These are phyloP conservation scores for Tricholoma flavovirens DNA, from an alignment of 768 basidiomycete genomes.

Conservation along the genomic window DNA sequence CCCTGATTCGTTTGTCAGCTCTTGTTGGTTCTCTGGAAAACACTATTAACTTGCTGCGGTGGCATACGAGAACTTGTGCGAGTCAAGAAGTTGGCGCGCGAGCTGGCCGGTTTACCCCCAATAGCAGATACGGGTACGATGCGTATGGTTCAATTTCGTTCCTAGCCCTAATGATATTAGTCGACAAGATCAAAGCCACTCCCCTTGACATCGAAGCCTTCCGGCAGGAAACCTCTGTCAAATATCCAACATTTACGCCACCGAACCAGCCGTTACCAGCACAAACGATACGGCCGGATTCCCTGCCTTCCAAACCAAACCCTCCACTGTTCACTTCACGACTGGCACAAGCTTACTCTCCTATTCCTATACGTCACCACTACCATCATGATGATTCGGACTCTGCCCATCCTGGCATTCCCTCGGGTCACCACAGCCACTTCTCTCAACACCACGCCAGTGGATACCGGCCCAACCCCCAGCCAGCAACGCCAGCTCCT, in stretches of 20 bases:
- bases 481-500: slow-evolving; percentile 87
- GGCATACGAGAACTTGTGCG: slow-evolving; percentile 82
- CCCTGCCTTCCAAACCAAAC: slow-evolving; percentile 27
- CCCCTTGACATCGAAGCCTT: slow-evolving; percentile 89
- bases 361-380: slow-evolving; percentile 90
- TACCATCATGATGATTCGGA: slow-evolving; percentile 84
- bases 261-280: slow-evolving; percentile 38
- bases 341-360: slow-evolving; percentile 86
- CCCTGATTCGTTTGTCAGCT: slow-evolving; percentile 44
- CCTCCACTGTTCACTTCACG: slow-evolving; percentile 46
- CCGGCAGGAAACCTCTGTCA: slow-evolving; percentile 84
- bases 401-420: slow-evolving; percentile 35
- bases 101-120: slow-evolving; percentile 72
- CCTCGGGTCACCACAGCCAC: slow-evolving; percentile 28
- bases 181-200: slow-evolving; percentile 76
- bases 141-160: not conserved
- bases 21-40: slow-evolving; percentile 92
- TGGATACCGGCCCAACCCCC: slow-evolving; percentile 42
- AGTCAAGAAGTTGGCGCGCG: slow-evolving; percentile 80
- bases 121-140: slow-evolving; percentile 37
- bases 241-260: slow-evolving; percentile 91
- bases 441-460: slow-evolving; percentile 28
- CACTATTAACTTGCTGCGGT: slow-evolving; percentile 85
- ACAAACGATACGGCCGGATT: slow-evolving; percentile 24
- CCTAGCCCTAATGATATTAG: slow-evolving; percentile 23